A percentile compares a stretch with the other conserved stretches of the same genome.
phyloP scores from a whole-genome alignment of 495 filamentous ascomycete genomes.

The Saxophila tyrrhenica region DNA sequence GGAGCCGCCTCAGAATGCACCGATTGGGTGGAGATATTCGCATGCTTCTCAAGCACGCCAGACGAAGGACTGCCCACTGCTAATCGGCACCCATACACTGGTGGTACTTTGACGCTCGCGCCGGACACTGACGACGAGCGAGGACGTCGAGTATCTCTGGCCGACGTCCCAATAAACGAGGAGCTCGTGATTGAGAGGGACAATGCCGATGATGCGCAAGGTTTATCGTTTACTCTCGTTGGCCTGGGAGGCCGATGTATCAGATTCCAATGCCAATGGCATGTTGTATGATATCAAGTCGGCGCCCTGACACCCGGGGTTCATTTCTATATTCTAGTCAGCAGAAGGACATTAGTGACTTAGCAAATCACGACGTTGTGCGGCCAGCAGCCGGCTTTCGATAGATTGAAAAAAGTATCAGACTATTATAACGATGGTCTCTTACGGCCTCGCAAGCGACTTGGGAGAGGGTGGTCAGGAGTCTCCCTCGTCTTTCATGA shows the following conservation, averaged over 20 bases:
- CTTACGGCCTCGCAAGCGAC: too few relatives aligned
- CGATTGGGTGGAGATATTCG: neutral
- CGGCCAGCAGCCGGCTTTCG: too few relatives aligned
- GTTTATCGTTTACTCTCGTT: neutral
- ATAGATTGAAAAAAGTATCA: too few relatives aligned
- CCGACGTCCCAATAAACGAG: neutral
- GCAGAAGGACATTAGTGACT: too few relatives aligned
- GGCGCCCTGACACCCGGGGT: too few relatives aligned
- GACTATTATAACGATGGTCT: too few relatives aligned
- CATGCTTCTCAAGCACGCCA: neutral
- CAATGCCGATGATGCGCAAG: neutral
- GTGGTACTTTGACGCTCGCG: neutral
- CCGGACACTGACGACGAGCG: neutral
- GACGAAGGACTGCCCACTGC: neutral
- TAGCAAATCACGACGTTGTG: too few relatives aligned
- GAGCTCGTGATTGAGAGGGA: neutral
- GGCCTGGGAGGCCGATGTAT: neutral
- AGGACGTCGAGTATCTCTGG: neutral
- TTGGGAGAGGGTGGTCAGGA: too few relatives aligned
- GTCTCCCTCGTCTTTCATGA: too few relatives aligned
- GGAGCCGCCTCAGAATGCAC: neutral
- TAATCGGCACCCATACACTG: neutral
- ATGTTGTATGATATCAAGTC: neutral
- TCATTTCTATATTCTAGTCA: too few relatives aligned
- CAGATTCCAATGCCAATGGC: neutral